These are phyloP conservation scores for Bombardia bombarda DNA, from an alignment of 495 filamentous ascomycete species.

Conservation along the genomic window DNA sequence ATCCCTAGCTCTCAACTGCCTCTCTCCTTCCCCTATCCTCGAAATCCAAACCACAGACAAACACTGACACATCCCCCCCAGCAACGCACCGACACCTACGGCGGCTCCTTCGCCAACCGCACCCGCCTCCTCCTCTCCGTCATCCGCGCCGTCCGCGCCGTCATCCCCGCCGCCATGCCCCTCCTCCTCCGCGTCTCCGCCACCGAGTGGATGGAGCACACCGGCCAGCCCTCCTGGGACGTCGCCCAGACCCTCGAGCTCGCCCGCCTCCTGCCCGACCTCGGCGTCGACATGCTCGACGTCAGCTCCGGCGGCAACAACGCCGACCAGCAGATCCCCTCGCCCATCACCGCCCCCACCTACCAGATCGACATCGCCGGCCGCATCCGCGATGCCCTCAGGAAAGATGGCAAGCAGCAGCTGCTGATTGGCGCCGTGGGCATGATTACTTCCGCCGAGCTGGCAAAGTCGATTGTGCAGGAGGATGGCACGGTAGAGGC, in stretches of 20 bases:
- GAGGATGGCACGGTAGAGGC: slow-evolving; percentile 27
- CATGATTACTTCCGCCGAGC: slow-evolving; percentile 54
- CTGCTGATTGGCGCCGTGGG: slow-evolving; percentile 68
- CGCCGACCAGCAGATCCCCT: slow-evolving; percentile 53
- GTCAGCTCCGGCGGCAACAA: slow-evolving; percentile 65
- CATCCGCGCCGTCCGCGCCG: slow-evolving; percentile 36
- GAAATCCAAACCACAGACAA: slow-evolving; percentile 1
- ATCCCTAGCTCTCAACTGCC: neutral
- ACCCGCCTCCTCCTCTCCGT: slow-evolving; percentile 40
- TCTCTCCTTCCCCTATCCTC: neutral
- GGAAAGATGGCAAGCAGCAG: slow-evolving; percentile 31
- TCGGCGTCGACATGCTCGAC: slow-evolving; percentile 69
- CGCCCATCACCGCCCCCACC: slow-evolving; percentile 37
- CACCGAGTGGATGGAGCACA: slow-evolving; percentile 62
- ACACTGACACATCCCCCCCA: slow-evolving; percentile 1
- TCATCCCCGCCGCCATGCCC: slow-evolving; percentile 53
- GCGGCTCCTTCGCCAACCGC: slow-evolving; percentile 52
- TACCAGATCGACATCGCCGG: slow-evolving; percentile 61
- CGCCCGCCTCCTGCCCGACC: slow-evolving; percentile 53
- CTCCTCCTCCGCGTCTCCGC: slow-evolving; percentile 62
- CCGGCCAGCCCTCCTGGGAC: slow-evolving; percentile 52
- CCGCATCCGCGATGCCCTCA: slow-evolving; percentile 48
- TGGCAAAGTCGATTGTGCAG: slow-evolving; percentile 51
- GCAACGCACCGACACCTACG: slow-evolving; percentile 46
- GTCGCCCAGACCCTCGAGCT: slow-evolving; percentile 53